Percentiles rank a stretch among this genome's conserved stretches.
Evolutionary conservation across 768 basidiomycete genomes (phyloP).

Genomic region (Suillus placidus): DNA sequence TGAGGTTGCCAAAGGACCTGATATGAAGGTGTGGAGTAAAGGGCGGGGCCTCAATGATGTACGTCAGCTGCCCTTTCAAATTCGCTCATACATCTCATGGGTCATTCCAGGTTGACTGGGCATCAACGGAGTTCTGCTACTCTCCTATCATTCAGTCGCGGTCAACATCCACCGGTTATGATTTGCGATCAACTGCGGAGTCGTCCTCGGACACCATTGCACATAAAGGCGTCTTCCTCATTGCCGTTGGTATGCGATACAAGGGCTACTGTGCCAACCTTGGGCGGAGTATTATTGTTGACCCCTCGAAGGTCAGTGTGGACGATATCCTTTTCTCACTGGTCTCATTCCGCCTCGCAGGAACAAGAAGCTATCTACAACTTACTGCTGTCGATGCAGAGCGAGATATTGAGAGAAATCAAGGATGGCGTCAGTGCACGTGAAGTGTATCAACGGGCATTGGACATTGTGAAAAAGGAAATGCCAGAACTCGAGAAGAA

Average conservation of each 20-base stretch:
- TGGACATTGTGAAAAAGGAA: conserved; percentile 72
- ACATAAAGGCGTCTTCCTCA: conserved; percentile 85
- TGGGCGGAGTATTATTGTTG: conserved; percentile 93
- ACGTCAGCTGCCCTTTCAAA: conserved; percentile 32
- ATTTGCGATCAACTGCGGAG: conserved; percentile 84
- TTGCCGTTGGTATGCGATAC: conserved; percentile 87
- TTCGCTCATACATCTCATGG: conserved; percentile 4
- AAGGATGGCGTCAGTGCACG: conserved; percentile 76
- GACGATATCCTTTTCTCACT: background rate
- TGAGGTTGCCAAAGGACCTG: conserved; percentile 76
- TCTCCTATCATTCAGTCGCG: conserved; percentile 95
- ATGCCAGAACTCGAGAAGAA: conserved; percentile 81
- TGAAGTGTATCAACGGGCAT: conserved; percentile 81
- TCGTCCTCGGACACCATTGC: conserved; percentile 83
- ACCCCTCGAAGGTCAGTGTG: conserved; percentile 75
- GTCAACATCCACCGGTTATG: conserved; percentile 81
- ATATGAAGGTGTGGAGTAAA: conserved; percentile 91
- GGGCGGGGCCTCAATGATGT: conserved; percentile 76
- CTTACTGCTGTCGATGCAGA: conserved; percentile 75
- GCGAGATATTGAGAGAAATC: conserved; percentile 72
- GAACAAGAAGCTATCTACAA: conserved; percentile 90
- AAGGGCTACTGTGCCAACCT: conserved; percentile 93
- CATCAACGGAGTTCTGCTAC: conserved; percentile 91
- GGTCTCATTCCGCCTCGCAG: conserved; percentile 42
- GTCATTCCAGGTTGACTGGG: conserved; percentile 76